Conservation (phyloP, 176 grass and related monocot species). For the Eleusine indica region DNA sequence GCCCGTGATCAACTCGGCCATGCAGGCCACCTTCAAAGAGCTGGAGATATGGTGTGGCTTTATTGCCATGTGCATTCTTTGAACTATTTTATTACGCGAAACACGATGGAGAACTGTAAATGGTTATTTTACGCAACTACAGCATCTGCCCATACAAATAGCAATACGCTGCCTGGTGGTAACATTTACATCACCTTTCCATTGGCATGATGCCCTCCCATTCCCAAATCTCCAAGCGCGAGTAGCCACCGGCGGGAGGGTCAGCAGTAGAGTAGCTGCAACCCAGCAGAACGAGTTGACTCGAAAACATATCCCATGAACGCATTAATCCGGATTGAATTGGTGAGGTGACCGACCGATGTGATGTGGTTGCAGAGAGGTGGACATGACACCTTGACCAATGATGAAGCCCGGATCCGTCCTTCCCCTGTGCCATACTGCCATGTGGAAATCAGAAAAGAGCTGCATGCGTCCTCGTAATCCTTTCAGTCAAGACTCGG, state of each 20-base stretch:
- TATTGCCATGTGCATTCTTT: no score
- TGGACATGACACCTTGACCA: constrained; percentile 49
- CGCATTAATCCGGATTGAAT: constrained; percentile 6
- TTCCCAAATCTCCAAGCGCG: neutral
- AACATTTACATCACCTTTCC: constrained; percentile 14
- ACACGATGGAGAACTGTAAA: no score
- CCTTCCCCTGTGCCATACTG: neutral
- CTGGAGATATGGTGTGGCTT: no score
- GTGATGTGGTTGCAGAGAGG: constrained; percentile 34
- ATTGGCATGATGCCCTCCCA: neutral
- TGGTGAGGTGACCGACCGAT: constrained; percentile 36
- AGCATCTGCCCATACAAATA: neutral
- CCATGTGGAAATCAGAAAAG: neutral
- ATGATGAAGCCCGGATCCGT: neutral
- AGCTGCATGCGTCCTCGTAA: neutral
- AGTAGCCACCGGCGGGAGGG: neutral
- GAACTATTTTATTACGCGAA: no score
- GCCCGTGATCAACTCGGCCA: no score
- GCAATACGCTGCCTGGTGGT: neutral
- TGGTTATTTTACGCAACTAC: no score
- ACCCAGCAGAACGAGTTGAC: constrained; percentile 20
- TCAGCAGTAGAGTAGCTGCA: neutral
- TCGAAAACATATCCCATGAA: neutral
- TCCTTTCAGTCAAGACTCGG: constrained; percentile 6
- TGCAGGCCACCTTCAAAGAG: no score